These are phyloP conservation scores for Aspergillus jensenii DNA, from an alignment of 2,329 filamentous ascomycete species.

Conservation along the genomic window DNA sequence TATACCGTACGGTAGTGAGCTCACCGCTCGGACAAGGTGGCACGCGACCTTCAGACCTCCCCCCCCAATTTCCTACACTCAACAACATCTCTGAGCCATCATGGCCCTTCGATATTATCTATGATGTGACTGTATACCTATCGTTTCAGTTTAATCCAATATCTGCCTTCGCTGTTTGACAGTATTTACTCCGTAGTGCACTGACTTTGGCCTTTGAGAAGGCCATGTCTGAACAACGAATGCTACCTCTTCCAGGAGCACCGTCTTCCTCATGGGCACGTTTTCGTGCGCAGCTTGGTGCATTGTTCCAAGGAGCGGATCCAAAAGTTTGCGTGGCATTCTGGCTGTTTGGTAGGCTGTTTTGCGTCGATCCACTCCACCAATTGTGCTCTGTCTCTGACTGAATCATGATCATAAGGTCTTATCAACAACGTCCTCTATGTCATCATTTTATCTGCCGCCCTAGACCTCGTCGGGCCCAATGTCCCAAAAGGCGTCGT, in stretches of 20 bases:
- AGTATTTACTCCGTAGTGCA: constrained; percentile 4
- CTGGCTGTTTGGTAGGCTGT: constrained; percentile 80
- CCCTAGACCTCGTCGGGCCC: constrained; percentile 89
- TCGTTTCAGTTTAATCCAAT: not conserved
- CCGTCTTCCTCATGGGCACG: constrained; percentile 70
- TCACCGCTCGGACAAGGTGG: too few species aligned
- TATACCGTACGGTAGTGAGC: too few species aligned
- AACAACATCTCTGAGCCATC: not conserved
- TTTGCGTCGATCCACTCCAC: not conserved
- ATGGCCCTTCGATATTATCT: not conserved
- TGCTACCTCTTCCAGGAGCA: constrained; percentile 57
- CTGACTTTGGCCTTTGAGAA: not conserved
- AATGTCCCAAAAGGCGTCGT: constrained; percentile 85
- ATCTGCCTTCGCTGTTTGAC: not conserved
- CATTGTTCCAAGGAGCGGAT: constrained; percentile 67
- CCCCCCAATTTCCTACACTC: not conserved
- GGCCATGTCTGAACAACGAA: constrained; percentile 30
- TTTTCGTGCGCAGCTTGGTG: constrained; percentile 65
- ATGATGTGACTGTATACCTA: not conserved
- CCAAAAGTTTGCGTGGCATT: constrained; percentile 75
- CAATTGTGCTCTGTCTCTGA: not conserved
- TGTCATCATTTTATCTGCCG: constrained; percentile 92
- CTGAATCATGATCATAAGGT: constrained; percentile 50
- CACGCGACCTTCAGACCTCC: not conserved
- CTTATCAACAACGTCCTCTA: constrained; percentile 98